Percentiles rank a stretch among this genome's conserved stretches.
These are phyloP conservation scores for Aegilops bicornis DNA, from an alignment of 176 grass and related monocot species.

Conservation along the genomic window DNA sequence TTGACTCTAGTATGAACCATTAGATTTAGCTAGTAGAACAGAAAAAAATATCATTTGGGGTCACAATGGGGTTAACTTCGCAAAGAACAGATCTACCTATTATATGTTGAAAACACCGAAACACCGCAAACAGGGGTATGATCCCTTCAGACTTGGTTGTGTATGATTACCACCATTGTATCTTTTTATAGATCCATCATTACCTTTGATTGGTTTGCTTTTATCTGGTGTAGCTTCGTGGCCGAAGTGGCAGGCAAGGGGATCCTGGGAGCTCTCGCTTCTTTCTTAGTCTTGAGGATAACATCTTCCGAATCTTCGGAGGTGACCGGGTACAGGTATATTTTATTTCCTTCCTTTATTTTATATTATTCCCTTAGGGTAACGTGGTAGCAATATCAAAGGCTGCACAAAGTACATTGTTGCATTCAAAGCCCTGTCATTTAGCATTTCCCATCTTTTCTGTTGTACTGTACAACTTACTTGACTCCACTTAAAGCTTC, in stretches of 20 bases:
- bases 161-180: conserved; percentile 20
- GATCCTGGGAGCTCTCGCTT: conserved; percentile 97
- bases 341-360: conserved; percentile 37
- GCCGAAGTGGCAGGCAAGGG: conserved; percentile 96
- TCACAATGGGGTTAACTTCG: conserved; percentile 1
- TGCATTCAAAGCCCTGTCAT: conserved; percentile 8
- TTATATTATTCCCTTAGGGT: conserved; percentile 15
- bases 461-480: neutral
- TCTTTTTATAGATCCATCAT: neutral
- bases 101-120: neutral
- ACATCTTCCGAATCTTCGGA: conserved; percentile 94
- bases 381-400: conserved; percentile 14
- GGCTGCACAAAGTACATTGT: neutral
- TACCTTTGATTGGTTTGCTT: conserved; percentile 29
- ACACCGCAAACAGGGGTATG: neutral
- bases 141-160: neutral
- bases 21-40: neutral
- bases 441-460: neutral
- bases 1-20: neutral
- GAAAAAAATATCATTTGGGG: neutral
- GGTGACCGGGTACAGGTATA: conserved; percentile 95
- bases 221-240: conserved; percentile 74
- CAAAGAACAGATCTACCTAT: neutral
- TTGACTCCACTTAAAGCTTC: conserved; percentile 14
- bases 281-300: conserved; percentile 99